Evolutionary conservation across 2,329 filamentous ascomycete genomes (phyloP).

Genomic region (Gremmenia infestans): DNA sequence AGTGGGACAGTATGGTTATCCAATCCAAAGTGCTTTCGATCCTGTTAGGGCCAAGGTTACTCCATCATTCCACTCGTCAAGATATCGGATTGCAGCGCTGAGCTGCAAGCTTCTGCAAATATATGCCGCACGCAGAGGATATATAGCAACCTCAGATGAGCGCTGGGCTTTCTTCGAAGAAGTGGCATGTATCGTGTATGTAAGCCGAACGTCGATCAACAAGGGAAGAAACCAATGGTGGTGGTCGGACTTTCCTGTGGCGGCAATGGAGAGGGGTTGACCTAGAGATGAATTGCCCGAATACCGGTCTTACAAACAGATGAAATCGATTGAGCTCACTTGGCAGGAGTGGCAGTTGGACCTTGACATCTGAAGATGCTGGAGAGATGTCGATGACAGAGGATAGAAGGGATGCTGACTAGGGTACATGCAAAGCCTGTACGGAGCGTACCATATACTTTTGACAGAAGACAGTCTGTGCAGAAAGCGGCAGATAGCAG

Average conservation of each 20-base stretch:
- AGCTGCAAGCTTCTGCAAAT: neutral
- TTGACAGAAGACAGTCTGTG: neutral
- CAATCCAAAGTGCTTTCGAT: neutral
- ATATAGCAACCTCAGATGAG: neutral
- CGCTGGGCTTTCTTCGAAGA: neutral
- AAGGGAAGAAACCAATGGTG: neutral
- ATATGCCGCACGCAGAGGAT: neutral
- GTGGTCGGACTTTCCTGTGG: neutral
- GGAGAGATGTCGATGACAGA: neutral
- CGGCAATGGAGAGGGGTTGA: neutral
- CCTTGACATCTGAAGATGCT: neutral
- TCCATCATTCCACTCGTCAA: neutral
- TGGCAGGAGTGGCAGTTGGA: neutral
- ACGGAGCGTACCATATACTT: neutral
- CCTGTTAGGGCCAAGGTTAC: neutral
- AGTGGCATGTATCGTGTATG: neutral
- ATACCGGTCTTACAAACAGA: neutral
- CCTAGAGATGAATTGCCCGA: neutral
- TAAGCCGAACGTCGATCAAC: neutral
- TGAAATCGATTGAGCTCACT: neutral
- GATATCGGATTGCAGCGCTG: neutral
- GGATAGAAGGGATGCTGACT: neutral
- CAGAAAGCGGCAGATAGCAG: neutral
- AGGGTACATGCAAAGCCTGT: neutral
- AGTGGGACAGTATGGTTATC: slow-evolving; percentile 1